These are phyloP conservation scores for Baorangia bicolor DNA, from an alignment of 768 basidiomycete species.

Conservation along the genomic window DNA sequence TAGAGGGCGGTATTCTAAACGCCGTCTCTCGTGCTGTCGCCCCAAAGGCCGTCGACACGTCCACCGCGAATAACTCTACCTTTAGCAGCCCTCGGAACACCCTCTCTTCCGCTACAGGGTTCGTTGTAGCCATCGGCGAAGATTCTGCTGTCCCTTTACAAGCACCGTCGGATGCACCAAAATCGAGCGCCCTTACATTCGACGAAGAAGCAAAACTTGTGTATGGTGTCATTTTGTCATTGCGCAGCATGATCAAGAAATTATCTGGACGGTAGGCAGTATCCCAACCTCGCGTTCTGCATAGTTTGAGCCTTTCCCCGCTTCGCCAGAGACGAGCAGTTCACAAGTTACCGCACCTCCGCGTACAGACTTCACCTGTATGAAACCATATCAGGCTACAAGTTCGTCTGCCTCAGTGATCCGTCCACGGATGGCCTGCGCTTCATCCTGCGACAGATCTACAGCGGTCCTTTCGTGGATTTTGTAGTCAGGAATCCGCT, in stretches of 20 bases:
- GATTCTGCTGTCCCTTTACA: constrained; percentile 36
- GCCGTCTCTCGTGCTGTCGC: constrained; percentile 76
- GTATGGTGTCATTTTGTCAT: constrained; percentile 89
- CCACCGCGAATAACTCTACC: constrained; percentile 36
- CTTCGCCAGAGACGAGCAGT: constrained; percentile 75
- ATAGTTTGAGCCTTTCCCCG: background rate
- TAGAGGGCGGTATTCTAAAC: constrained; percentile 69
- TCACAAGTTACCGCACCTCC: constrained; percentile 87
- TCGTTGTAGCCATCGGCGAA: constrained; percentile 61
- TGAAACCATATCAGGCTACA: constrained; percentile 90
- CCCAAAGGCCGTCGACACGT: constrained; percentile 30
- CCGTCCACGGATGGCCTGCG: constrained; percentile 81
- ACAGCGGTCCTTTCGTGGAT: constrained; percentile 91
- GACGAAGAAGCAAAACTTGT: constrained; percentile 98
- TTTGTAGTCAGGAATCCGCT: constrained; percentile 93
- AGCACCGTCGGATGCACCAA: constrained; percentile 17
- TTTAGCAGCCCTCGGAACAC: constrained; percentile 66
- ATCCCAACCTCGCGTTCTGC: background rate
- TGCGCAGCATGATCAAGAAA: constrained; percentile 95
- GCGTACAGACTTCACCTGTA: constrained; percentile 92
- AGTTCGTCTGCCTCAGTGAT: constrained; percentile 93
- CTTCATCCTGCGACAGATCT: constrained; percentile 82
- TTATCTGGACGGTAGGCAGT: constrained; percentile 66
- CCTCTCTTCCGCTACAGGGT: constrained; percentile 59
- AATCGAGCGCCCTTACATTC: constrained; percentile 68